These are phyloP conservation scores for Dactylella cylindrospora DNA, from an alignment of 2,329 filamentous ascomycete species.

Conservation along the genomic window DNA sequence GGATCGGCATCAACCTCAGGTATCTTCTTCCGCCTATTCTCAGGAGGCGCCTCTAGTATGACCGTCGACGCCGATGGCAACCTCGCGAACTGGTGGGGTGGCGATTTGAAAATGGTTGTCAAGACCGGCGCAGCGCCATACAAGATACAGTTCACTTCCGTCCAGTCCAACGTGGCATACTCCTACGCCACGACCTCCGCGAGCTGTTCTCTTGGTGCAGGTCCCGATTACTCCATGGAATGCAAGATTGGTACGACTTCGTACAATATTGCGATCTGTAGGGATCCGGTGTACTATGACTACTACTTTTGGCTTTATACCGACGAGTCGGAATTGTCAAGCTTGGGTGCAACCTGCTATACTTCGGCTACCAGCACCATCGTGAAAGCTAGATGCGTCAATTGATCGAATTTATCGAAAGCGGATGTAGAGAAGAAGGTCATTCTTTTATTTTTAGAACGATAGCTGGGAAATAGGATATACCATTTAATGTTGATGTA, in stretches of 20 bases:
- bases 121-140: not conserved
- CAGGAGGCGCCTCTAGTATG: slow-evolving; percentile 1
- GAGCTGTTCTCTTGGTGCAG: not conserved
- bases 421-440: too few species aligned
- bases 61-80: not conserved
- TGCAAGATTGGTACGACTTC: not conserved
- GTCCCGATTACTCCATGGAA: not conserved
- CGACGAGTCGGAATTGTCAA: too few species aligned
- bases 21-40: slow-evolving; percentile 12
- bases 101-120: slow-evolving; percentile 6
- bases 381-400: too few species aligned
- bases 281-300: slow-evolving; percentile 17
- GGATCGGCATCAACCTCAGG: too few species aligned
- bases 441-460: too few species aligned
- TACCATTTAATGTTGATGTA: too few species aligned
- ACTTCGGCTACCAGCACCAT: too few species aligned
- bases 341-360: too few species aligned
- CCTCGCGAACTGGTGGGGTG: slow-evolving; percentile 3
- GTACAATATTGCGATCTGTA: slow-evolving; percentile 4
- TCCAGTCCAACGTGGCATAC: slow-evolving; percentile 2
- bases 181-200: not conserved
- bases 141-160: slow-evolving; percentile 6
- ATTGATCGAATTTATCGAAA: too few species aligned
- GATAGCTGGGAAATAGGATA: too few species aligned
- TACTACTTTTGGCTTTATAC: slow-evolving; percentile 13